Conservation (phyloP, 495 filamentous ascomycete species). For the Penicillium alfredii region DNA sequence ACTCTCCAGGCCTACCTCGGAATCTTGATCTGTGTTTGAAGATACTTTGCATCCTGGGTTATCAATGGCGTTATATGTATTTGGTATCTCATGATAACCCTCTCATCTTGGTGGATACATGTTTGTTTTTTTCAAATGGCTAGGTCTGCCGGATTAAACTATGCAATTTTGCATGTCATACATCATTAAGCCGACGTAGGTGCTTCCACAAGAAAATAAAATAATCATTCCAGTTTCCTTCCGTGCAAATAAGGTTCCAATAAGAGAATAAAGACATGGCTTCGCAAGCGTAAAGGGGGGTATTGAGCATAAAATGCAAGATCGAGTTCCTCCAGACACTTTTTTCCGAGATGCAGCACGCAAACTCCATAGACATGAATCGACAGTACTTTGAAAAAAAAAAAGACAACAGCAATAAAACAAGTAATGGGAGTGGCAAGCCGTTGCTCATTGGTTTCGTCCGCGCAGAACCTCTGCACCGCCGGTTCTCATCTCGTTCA, state of each 20-base stretch:
- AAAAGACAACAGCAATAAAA: slow-evolving; percentile 1
- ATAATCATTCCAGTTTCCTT: background rate
- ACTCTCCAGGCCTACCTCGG: slow-evolving; percentile 34
- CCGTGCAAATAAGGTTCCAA: no score
- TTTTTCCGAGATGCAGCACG: no score
- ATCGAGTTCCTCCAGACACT: slow-evolving; percentile 1
- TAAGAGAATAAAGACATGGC: no score
- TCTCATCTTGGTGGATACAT: slow-evolving; percentile 15
- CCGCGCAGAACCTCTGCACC: slow-evolving; percentile 39
- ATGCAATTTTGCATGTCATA: slow-evolving; percentile 15
- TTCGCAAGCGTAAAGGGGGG: slow-evolving; percentile 10
- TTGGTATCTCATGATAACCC: slow-evolving; percentile 5
- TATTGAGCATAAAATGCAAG: slow-evolving; percentile 12
- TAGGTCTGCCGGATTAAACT: slow-evolving; percentile 8
- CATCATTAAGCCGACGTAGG: slow-evolving; percentile 4
- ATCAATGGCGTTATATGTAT: slow-evolving; percentile 10
- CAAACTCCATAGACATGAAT: no score
- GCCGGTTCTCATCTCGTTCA: slow-evolving; percentile 40
- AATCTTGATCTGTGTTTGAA: slow-evolving; percentile 6
- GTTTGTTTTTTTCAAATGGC: slow-evolving; percentile 4
- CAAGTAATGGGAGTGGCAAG: background rate
- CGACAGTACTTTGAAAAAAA: no score
- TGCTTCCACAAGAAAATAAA: background rate
- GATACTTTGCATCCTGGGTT: slow-evolving; percentile 7
- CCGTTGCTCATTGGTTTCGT: no score